A percentile compares a stretch with the other conserved stretches of the same genome.
Evolutionary conservation across 768 basidiomycete species (phyloP).

Genomic region (Podaxis sp.): DNA sequence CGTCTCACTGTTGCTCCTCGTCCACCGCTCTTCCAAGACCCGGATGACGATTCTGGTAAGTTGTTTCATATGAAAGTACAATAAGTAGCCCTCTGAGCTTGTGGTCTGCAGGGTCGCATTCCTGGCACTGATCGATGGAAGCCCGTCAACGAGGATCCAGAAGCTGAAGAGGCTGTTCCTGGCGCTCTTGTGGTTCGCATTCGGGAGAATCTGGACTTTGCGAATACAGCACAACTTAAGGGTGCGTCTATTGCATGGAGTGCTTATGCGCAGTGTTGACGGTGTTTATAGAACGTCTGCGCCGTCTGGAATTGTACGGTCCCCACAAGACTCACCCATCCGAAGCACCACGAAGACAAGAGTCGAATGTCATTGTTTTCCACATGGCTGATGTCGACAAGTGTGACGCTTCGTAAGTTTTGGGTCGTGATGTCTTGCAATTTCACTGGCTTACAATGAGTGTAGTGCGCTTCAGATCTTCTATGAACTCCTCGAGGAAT

Average conservation of each 20-base stretch:
- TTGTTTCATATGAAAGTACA: constrained; percentile 10
- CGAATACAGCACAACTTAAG: constrained; percentile 95
- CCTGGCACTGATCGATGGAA: constrained; percentile 91
- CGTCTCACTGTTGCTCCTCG: constrained; percentile 85
- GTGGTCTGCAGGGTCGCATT: constrained; percentile 66
- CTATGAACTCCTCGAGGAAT: constrained; percentile 74
- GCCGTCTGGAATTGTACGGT: constrained; percentile 89
- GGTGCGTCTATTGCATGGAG: constrained; percentile 37
- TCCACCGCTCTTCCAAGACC: constrained; percentile 84
- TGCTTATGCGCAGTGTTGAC: background rate
- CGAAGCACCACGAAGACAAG: constrained; percentile 75
- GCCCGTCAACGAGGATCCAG: constrained; percentile 84
- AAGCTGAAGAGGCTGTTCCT: constrained; percentile 75
- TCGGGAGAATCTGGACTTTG: constrained; percentile 89
- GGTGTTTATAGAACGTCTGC: constrained; percentile 59
- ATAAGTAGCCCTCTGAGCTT: background rate
- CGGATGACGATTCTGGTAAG: constrained; percentile 88
- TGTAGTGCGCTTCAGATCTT: constrained; percentile 82
- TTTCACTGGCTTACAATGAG: constrained; percentile 12
- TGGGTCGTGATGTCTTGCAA: background rate
- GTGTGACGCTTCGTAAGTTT: constrained; percentile 85
- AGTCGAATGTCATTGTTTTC: constrained; percentile 81
- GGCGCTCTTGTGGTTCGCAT: constrained; percentile 89
- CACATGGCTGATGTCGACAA: constrained; percentile 91
- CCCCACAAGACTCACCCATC: constrained; percentile 80